These are phyloP conservation scores for Ustilago crameri DNA, from an alignment of 1,284 basidiomycete species.

Conservation along the genomic window DNA sequence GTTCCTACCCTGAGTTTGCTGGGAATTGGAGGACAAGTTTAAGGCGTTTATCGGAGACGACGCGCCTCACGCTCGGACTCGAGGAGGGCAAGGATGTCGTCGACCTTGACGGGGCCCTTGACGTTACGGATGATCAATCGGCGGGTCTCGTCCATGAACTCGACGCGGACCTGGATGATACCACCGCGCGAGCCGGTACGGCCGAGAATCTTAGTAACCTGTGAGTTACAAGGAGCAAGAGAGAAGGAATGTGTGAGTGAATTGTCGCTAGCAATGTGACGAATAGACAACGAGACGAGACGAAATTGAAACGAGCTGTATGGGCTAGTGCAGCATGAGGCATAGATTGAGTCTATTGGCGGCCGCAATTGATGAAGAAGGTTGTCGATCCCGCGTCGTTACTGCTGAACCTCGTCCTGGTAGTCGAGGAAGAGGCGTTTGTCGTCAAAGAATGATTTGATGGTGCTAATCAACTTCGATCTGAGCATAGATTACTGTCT, in stretches of 20 bases:
- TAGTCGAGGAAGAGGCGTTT: too few species aligned
- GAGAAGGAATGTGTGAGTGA: slow-evolving; percentile 17
- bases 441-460: too few species aligned
- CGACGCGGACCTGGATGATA: slow-evolving; percentile 99
- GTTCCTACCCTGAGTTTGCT: slow-evolving; percentile 32
- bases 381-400: too few species aligned
- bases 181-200: slow-evolving; percentile 99
- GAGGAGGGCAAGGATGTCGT: slow-evolving; percentile 96
- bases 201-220: slow-evolving; percentile 83
- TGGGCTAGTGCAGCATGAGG: slow-evolving; percentile 6
- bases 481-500: neutral
- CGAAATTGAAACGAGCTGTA: neutral
- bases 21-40: neutral
- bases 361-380: neutral
- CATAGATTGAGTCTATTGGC: neutral
- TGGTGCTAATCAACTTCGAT: too few species aligned
- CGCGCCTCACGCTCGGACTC: slow-evolving; percentile 99
- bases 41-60: slow-evolving; percentile 68
- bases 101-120: slow-evolving; percentile 95
- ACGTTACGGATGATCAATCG: slow-evolving; percentile 99
- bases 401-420: too few species aligned
- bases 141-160: slow-evolving; percentile 97
- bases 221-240: slow-evolving; percentile 8
- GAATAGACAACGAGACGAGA: neutral
- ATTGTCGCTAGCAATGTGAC: neutral